Evolutionary conservation across 2,329 filamentous ascomycete genomes (phyloP).

Genomic region (Penicillium sp.): DNA sequence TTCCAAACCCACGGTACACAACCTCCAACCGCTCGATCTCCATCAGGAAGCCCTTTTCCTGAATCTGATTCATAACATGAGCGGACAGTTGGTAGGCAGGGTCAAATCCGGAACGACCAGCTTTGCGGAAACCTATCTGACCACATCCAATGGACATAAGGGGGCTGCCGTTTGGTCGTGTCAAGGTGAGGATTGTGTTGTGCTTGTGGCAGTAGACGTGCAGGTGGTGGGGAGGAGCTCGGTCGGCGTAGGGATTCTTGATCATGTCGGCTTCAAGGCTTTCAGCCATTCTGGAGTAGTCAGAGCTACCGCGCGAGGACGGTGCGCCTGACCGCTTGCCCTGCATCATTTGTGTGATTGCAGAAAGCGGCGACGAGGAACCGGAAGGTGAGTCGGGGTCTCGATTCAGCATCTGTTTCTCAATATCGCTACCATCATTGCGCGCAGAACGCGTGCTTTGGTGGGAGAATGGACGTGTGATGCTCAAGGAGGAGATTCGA

Average conservation of each 20-base stretch:
- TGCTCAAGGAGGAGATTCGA: constrained; percentile 19
- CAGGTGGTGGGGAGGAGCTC: constrained; percentile 67
- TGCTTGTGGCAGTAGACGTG: constrained; percentile 86
- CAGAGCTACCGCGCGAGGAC: constrained; percentile 21
- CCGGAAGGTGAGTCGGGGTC: constrained; percentile 17
- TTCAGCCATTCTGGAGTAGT: constrained; percentile 35
- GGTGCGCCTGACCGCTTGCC: constrained; percentile 21
- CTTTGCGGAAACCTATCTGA: constrained; percentile 88
- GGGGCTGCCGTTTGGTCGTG: constrained; percentile 73
- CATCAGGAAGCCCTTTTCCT: constrained; percentile 73
- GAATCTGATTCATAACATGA: constrained; percentile 78
- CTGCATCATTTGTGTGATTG: constrained; percentile 34
- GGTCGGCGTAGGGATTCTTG: constrained; percentile 37
- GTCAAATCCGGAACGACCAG: constrained; percentile 78
- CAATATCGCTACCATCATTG: constrained; percentile 24
- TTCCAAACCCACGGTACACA: constrained; percentile 78
- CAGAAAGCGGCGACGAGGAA: constrained; percentile 27
- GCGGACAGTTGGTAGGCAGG: constrained; percentile 85
- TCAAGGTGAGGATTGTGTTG: constrained; percentile 92
- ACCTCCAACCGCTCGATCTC: constrained; percentile 78
- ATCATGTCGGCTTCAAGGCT: constrained; percentile 37
- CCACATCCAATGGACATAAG: constrained; percentile 79
- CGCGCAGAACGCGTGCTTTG: constrained; percentile 11
- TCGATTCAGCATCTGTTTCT: constrained; percentile 30
- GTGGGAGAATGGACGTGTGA: constrained; percentile 33